Base-by-base conservation (phyloP, 352 stramenopile genomes). In the Globisporangium parvum region DNA sequence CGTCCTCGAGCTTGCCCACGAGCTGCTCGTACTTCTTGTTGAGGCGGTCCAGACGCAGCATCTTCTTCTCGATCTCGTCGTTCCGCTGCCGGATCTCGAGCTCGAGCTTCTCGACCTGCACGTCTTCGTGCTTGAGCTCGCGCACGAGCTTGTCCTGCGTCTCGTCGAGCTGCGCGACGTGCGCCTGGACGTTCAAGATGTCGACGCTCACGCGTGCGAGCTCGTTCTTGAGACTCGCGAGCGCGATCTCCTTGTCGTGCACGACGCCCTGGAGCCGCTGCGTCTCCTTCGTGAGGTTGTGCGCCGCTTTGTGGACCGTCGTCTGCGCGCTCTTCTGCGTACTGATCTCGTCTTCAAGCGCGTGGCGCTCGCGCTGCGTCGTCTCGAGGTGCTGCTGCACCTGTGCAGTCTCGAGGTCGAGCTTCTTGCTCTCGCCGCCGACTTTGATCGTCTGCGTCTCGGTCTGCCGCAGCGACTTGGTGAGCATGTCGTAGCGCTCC, bases 11-110 rank as follows among this genome's bases (percentile, higher is more conserved):
- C 57, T 91, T 89, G 39, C 86, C 86, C 40, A 93, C 56, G 44
- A 98, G 79, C 62, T 95, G 86, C 60, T 98, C 91, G 59, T 97
- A 98, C 63, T 98, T 97, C 33, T 93, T 87, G 73, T 98, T 98
- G 9, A 98, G 73, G 3, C 87, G 75, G 62, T 98, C 92, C 9
- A 98, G 71, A 0, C 86, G 78, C 54, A 93, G 80, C 73, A 97
- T 96, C 59, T 98, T 98, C 70, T 98, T 98, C 57, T 98, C 95
- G 21, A 98, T 97, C 59, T 98, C 90, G 68, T 98, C 91, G 57
- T 97, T 96, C 15, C 88, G 79, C 69, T 98, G 93, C 9, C 88
- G 86, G 53, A 98, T 96, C 65, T 98, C 93, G 21, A 95, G 59
- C 69, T 98, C 85, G 42, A 95, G 87, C 63, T 96, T 93, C 60